Base-by-base conservation (phyloP, 139 green algal genomes). In the Pleodorina starrii region DNA sequence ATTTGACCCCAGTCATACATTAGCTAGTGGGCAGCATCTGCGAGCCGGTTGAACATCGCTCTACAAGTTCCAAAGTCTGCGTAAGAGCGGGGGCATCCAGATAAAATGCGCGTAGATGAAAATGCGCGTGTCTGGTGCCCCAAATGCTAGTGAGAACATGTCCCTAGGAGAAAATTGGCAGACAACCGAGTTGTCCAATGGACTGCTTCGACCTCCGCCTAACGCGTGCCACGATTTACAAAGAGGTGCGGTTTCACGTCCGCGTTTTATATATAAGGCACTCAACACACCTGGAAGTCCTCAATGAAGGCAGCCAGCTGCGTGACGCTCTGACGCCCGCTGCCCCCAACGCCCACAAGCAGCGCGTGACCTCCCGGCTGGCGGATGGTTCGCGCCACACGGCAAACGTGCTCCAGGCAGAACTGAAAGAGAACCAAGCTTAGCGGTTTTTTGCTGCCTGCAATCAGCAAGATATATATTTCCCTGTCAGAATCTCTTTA, bases 381-480 rank as follows among this genome's bases (percentile, higher is more conserved):
- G 32, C 92, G 93, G 35, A 97, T 88, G 50, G 96, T 84, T 29
- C 94, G 51, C 0, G 83, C 84, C n/a, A 97, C 91, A 54, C 95
- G 93, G 6, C 90, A 89, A 23, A 97, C 87, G 78, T 97, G 95
- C 90, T 97, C 93, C 46, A 97, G 87, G 5, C 94, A 95, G 91
- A 94, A 97, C 36, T 92, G 84, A 85, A 97, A 97, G 57, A 97
- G 89, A 38, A 96, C 93, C 66, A 97, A 76, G 66, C 92, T 84
- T 87, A 97, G 94, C 2, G 95, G 94, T 86, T 94, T 96, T 84
- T 96, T 96, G 90, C 81, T 94, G 46, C 82, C 92, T 90, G 93
- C 54, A 66, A 25, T 66, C 54, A 21, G 54, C 5, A 66, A 25
- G 7, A 32, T 66, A 66, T 25, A 66, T 66, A 60, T 17, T 25